phyloP scores from a whole-genome alignment of 1,284 basidiomycete species.

The Stygiomarasmius scandens region DNA sequence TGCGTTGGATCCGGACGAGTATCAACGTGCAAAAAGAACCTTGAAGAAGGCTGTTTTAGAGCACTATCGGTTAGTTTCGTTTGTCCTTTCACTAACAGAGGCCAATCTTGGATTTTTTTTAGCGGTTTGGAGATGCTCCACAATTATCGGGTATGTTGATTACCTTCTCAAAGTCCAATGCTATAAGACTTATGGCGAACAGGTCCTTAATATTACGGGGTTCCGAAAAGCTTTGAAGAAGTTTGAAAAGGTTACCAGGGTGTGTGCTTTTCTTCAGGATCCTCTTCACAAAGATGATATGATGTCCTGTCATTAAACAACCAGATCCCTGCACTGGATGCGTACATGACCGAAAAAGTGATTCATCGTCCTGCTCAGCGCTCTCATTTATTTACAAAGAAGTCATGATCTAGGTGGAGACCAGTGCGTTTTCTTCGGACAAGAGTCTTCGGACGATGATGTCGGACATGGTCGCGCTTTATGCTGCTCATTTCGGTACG shows the following conservation, averaged over 20 bases:
- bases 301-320: background rate
- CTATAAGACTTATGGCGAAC: background rate
- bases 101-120: background rate
- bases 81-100: background rate
- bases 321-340: conserved; percentile 63
- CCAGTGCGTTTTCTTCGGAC: conserved; percentile 63
- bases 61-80: conserved; percentile 70
- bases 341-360: conserved; percentile 80
- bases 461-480: conserved; percentile 74
- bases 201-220: conserved; percentile 88
- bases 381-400: background rate
- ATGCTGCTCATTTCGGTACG: conserved; percentile 75
- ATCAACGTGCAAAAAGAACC: conserved; percentile 80
- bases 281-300: too few relatives aligned
- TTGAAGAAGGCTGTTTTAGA: conserved; percentile 84
- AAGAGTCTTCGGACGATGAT: conserved; percentile 68
- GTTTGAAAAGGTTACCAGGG: conserved; percentile 85
- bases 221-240: conserved; percentile 94
- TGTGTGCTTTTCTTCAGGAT: conserved; percentile 43
- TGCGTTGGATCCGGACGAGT: conserved; percentile 70
- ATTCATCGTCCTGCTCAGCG: conserved; percentile 1
- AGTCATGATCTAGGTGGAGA: conserved; percentile 53
- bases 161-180: too few relatives aligned
- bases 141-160: conserved; percentile 84
- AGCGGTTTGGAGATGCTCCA: conserved; percentile 81